These are phyloP conservation scores for Niveomyces coronatus DNA, from an alignment of 2,329 filamentous ascomycete species.

Conservation along the genomic window DNA sequence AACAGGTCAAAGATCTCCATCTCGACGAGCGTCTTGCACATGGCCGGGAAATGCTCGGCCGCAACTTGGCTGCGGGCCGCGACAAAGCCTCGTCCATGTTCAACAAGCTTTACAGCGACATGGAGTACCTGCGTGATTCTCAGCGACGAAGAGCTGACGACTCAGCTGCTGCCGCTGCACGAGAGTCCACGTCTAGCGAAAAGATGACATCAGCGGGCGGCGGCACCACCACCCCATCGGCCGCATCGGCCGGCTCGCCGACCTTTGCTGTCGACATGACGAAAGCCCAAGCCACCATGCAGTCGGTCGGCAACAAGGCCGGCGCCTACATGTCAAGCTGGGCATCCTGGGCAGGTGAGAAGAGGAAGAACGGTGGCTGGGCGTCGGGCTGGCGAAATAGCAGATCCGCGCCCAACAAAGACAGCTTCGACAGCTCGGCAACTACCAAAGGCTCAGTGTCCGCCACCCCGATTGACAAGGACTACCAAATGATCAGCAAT, in stretches of 20 bases:
- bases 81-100: slow-evolving; percentile 83
- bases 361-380: slow-evolving; percentile 49
- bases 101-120: slow-evolving; percentile 81
- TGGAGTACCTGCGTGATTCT: slow-evolving; percentile 52
- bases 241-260: slow-evolving; percentile 3
- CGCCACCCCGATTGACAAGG: slow-evolving; percentile 26
- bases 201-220: slow-evolving; percentile 13
- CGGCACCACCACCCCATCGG: slow-evolving; percentile 20
- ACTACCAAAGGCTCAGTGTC: slow-evolving; percentile 24
- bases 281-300: slow-evolving; percentile 35
- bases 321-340: slow-evolving; percentile 58
- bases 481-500: slow-evolving; percentile 26
- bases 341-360: slow-evolving; percentile 65
- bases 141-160: slow-evolving; percentile 33
- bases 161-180: slow-evolving; percentile 13
- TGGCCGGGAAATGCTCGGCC: slow-evolving; percentile 74
- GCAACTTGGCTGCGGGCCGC: slow-evolving; percentile 77
- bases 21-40: slow-evolving; percentile 82
- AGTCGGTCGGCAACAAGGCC: slow-evolving; percentile 44
- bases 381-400: slow-evolving; percentile 31
- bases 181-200: slow-evolving; percentile 13
- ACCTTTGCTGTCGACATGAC: slow-evolving; percentile 19
- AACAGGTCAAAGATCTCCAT: slow-evolving; percentile 89
- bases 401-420: slow-evolving; percentile 20
- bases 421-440: slow-evolving; percentile 22